phyloP scores from a whole-genome alignment of 768 basidiomycete species.

The Phanerochaete sordida region DNA sequence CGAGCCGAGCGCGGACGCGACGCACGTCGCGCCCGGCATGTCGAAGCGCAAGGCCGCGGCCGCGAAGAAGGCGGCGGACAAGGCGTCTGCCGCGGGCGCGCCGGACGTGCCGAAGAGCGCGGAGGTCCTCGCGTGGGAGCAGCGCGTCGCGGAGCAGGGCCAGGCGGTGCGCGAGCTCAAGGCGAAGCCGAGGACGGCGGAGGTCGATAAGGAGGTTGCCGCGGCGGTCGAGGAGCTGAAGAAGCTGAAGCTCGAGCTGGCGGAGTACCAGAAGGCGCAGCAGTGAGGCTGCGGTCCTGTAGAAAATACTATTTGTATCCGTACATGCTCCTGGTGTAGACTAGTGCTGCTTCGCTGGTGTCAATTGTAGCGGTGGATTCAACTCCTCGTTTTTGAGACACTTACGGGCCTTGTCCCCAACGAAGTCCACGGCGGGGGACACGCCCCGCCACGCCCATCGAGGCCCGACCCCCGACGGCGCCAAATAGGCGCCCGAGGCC shows the following conservation, averaged over 20 bases:
- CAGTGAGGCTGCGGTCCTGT: background rate
- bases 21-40: constrained; percentile 46
- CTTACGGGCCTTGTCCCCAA: no score
- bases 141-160: constrained; percentile 74
- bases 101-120: constrained; percentile 67
- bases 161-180: constrained; percentile 71
- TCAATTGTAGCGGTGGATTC: background rate
- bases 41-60: constrained; percentile 48
- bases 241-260: constrained; percentile 58
- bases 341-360: background rate
- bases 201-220: constrained; percentile 59
- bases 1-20: constrained; percentile 37
- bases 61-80: constrained; percentile 42
- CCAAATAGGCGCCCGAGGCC: no score
- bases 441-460: no score
- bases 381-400: background rate
- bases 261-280: constrained; percentile 18
- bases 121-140: constrained; percentile 70
- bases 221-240: constrained; percentile 63
- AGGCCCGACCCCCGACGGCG: no score
- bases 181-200: constrained; percentile 54
- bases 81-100: constrained; percentile 36
- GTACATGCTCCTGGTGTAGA: background rate
- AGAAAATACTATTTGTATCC: background rate
- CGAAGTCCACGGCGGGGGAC: no score